A percentile compares a stretch with the other conserved stretches of the same genome.
phyloP scores from a whole-genome alignment of 2,329 filamentous ascomycete species.

The Colletotrichum neosansevieriae region DNA sequence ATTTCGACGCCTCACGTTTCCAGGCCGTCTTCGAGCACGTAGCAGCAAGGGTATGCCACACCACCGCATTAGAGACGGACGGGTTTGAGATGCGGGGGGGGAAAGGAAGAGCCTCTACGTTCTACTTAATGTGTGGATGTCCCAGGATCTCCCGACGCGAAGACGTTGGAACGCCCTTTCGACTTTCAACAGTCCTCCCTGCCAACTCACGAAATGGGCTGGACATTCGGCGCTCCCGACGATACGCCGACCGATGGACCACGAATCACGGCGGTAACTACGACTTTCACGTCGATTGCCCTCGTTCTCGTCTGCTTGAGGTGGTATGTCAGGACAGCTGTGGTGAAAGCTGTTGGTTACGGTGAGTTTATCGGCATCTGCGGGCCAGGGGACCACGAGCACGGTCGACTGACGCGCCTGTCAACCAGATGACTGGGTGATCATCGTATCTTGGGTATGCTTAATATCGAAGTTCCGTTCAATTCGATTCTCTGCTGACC shows the following conservation, averaged over 20 bases:
- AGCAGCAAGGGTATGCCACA: slow-evolving; percentile 29
- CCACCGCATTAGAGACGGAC: background rate
- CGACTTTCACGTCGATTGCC: slow-evolving; percentile 47
- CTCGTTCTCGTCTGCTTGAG: slow-evolving; percentile 49
- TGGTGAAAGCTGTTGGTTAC: slow-evolving; percentile 51
- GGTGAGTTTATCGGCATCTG: slow-evolving; percentile 27
- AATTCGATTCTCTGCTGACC: background rate
- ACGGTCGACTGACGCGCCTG: slow-evolving; percentile 9
- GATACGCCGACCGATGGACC: slow-evolving; percentile 51
- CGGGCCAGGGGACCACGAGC: background rate
- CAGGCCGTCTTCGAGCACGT: slow-evolving; percentile 8
- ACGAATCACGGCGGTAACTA: slow-evolving; percentile 47
- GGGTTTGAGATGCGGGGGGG: slow-evolving; percentile 1
- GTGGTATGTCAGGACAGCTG: slow-evolving; percentile 48
- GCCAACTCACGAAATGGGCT: slow-evolving; percentile 46
- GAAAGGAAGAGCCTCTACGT: background rate
- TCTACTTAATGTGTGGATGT: slow-evolving; percentile 16
- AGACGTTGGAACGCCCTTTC: slow-evolving; percentile 5
- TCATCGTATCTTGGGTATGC: slow-evolving; percentile 47
- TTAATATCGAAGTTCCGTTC: background rate
- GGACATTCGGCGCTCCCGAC: slow-evolving; percentile 51
- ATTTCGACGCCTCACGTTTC: slow-evolving; percentile 28
- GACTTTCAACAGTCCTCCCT: background rate
- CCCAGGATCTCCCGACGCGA: background rate
- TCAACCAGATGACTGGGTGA: slow-evolving; percentile 39